These are phyloP conservation scores for Cenococcum geophilum DNA, from an alignment of 495 filamentous ascomycete species.

Conservation along the genomic window DNA sequence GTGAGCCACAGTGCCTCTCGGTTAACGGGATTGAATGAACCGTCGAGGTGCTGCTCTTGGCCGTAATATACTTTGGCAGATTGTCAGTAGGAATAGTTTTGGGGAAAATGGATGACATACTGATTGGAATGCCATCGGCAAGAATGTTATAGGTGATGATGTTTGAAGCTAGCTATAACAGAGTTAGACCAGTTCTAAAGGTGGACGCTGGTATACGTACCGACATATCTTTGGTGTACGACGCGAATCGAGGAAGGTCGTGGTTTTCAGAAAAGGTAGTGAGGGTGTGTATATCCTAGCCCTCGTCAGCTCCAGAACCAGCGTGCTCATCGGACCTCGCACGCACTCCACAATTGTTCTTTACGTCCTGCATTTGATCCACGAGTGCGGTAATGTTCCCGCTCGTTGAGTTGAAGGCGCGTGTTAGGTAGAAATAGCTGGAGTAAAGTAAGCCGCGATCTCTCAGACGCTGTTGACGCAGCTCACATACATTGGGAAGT, in stretches of 20 bases:
- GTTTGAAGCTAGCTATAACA: constrained; percentile 59
- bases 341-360: constrained; percentile 29
- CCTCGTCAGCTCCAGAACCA: too few relatives aligned
- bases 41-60: constrained; percentile 61
- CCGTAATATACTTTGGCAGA: constrained; percentile 61
- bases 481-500: constrained; percentile 67
- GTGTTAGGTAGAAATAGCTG: constrained; percentile 59
- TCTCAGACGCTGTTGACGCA: too few relatives aligned
- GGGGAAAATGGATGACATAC: too few relatives aligned
- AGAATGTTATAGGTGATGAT: constrained; percentile 64
- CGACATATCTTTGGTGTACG: constrained; percentile 48
- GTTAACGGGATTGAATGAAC: constrained; percentile 52
- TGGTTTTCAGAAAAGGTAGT: constrained; percentile 73
- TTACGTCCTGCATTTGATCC: neutral
- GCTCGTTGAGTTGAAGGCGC: constrained; percentile 52
- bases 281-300: constrained; percentile 57
- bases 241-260: constrained; percentile 62
- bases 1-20: constrained; percentile 62
- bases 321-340: too few relatives aligned
- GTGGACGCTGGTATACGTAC: too few relatives aligned
- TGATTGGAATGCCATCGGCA: constrained; percentile 58
- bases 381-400: constrained; percentile 4
- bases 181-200: too few relatives aligned
- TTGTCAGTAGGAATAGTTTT: too few relatives aligned
- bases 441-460: too few relatives aligned